phyloP scores from a whole-genome alignment of 306 rosid genomes.

The Rosa multiflora region DNA sequence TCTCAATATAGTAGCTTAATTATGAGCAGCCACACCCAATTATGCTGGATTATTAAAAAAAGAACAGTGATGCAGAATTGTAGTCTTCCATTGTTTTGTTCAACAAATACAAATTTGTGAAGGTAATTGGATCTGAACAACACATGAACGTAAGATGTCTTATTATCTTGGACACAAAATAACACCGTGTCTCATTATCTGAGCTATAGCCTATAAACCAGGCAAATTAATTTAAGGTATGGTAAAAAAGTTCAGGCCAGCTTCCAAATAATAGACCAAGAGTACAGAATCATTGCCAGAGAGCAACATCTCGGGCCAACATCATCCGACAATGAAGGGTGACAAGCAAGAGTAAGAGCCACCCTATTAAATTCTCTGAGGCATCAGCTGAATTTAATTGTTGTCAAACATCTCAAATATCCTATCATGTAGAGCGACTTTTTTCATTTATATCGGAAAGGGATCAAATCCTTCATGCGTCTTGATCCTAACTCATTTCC shows the following conservation, averaged over 20 bases:
- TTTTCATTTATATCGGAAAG: not conserved
- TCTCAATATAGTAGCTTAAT: not conserved
- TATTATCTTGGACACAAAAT: not conserved
- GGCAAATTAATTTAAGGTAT: not conserved
- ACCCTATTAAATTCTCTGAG: not conserved
- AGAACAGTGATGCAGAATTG: not conserved
- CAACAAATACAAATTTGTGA: not conserved
- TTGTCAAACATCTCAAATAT: not conserved
- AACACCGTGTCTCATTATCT: not conserved
- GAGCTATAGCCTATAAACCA: not conserved
- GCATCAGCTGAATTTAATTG: not conserved
- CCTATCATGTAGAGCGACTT: too few species aligned
- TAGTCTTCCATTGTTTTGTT: not conserved
- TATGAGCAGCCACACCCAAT: not conserved
- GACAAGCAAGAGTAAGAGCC: not conserved
- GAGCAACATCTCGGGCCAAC: too few species aligned
- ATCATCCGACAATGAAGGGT: too few species aligned
- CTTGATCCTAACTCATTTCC: not conserved
- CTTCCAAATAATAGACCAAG: not conserved
- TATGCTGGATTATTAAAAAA: not conserved
- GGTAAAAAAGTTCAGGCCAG: not conserved
- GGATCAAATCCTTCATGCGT: not conserved
- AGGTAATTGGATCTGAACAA: conserved; percentile 10
- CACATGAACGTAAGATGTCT: not conserved
- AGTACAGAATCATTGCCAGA: too few species aligned